phyloP scores from a whole-genome alignment of 2,329 filamentous ascomycete genomes.

The Beauveria caledonica region DNA sequence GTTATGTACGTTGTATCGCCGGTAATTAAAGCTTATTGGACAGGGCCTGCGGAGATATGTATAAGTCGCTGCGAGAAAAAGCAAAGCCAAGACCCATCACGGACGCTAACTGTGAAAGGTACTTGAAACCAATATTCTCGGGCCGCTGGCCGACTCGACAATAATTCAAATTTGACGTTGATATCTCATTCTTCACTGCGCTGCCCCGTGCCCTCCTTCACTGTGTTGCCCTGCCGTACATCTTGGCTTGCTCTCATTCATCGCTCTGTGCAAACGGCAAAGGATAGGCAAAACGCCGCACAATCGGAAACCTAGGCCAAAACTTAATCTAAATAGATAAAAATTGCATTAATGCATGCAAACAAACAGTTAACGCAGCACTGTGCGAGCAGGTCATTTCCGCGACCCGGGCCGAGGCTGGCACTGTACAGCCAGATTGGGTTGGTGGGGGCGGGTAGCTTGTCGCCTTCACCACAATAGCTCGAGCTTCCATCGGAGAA shows the following conservation, averaged over 20 bases:
- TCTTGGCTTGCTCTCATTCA: neutral
- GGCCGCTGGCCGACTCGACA: too few species aligned
- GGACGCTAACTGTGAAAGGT: too few species aligned
- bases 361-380: neutral
- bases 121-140: too few species aligned
- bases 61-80: too few species aligned
- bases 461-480: neutral
- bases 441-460: conserved; percentile 3
- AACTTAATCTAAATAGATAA: neutral
- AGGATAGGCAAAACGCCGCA: too few species aligned
- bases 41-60: too few species aligned
- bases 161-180: too few species aligned
- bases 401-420: neutral
- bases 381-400: neutral
- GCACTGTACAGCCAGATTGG: neutral
- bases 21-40: too few species aligned
- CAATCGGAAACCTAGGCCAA: too few species aligned
- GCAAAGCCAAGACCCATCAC: too few species aligned
- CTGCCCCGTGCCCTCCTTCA: neutral
- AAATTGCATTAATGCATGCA: neutral
- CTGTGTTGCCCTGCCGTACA: neutral
- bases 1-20: too few species aligned
- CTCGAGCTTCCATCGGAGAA: neutral
- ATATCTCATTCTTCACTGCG: too few species aligned
- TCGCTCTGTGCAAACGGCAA: neutral